A percentile compares a stretch with the other conserved stretches of the same genome.
phyloP scores from a whole-genome alignment of 75 land plant species.

The Sequoiadendron giganteum region DNA sequence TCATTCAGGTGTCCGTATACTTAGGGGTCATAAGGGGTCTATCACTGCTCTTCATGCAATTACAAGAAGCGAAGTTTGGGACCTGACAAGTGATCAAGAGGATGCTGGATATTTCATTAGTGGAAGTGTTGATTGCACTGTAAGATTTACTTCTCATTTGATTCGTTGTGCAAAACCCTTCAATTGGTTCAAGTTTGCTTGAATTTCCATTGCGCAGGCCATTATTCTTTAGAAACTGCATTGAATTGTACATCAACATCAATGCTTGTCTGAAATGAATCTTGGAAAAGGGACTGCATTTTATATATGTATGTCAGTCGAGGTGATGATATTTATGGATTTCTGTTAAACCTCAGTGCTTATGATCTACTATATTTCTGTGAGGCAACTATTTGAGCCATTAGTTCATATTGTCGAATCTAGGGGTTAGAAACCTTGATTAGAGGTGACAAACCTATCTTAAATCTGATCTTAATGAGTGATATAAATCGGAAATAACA shows the following conservation, averaged over 20 bases:
- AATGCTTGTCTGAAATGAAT: not conserved
- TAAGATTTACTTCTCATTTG: conserved; percentile 21
- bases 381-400: not conserved
- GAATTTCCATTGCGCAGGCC: not conserved
- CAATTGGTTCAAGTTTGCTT: not conserved
- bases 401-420: not conserved
- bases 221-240: not conserved
- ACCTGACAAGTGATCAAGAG: conserved; percentile 83
- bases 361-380: not conserved
- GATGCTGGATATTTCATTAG: conserved; percentile 97
- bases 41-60: conserved; percentile 92
- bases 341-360: not conserved
- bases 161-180: not conserved
- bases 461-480: no score
- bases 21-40: conserved; percentile 91
- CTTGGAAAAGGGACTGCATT: not conserved
- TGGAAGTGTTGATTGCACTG: conserved; percentile 97
- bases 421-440: no score
- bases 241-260: not conserved
- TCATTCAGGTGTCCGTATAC: conserved; percentile 67
- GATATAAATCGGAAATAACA: no score
- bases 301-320: not conserved
- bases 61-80: conserved; percentile 88
- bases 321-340: not conserved
- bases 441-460: no score